A percentile compares a stretch with the other conserved stretches of the same genome.
Evolutionary conservation across 345 rosid genomes (phyloP).

Genomic region (Lepidium aucheri): DNA sequence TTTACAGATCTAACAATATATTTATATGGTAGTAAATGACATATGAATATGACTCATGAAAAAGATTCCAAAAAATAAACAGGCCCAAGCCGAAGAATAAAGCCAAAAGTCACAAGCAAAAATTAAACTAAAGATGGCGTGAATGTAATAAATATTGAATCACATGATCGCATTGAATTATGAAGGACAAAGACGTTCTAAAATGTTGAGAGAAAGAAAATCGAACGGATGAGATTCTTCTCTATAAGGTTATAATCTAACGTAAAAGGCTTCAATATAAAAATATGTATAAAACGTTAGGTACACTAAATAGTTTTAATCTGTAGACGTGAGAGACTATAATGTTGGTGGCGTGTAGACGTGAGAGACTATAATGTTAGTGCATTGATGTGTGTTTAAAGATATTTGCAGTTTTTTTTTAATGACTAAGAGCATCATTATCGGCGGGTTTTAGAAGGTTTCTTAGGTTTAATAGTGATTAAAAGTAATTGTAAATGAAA

Average conservation of each 20-base stretch:
- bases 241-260: background rate
- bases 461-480: too few relatives aligned
- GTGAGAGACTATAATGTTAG: background rate
- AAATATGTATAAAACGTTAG: background rate
- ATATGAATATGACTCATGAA: background rate
- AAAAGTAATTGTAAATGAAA: too few relatives aligned
- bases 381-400: background rate
- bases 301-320: background rate
- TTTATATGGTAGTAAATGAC: background rate
- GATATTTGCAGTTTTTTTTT: background rate
- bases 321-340: background rate
- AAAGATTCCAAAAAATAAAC: constrained; percentile 19
- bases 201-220: background rate
- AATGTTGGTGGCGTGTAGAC: constrained; percentile 1
- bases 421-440: too few relatives aligned
- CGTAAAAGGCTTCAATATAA: background rate
- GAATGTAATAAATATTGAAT: background rate
- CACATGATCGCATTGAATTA: constrained; percentile 22
- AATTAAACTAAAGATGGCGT: background rate
- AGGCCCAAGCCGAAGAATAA: constrained; percentile 1
- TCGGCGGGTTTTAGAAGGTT: too few relatives aligned
- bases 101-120: constrained; percentile 16
- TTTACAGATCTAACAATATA: background rate
- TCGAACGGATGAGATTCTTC: constrained; percentile 6
- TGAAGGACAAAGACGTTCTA: constrained; percentile 1